A percentile compares a stretch with the other conserved stretches of the same genome.
phyloP scores from a whole-genome alignment of 1,139 yeast genomes.

The Geotrichum europaeum region DNA sequence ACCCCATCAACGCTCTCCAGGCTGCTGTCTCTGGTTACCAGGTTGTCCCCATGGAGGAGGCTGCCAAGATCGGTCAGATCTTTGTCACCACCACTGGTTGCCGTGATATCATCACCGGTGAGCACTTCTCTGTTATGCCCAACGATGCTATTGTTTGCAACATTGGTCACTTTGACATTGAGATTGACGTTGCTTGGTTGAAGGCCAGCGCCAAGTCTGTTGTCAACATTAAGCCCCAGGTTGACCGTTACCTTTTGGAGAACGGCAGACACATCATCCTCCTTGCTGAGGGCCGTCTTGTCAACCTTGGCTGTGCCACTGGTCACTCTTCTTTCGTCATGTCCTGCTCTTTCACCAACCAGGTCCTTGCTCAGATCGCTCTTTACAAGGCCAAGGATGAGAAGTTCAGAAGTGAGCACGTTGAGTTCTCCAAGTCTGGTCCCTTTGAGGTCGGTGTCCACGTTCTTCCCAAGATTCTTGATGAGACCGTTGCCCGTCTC shows the following conservation, averaged over 20 bases:
- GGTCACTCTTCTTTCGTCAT: slow-evolving; percentile 99
- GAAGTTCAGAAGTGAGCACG: slow-evolving; percentile 71
- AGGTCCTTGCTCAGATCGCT: slow-evolving; percentile 98
- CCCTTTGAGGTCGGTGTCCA: slow-evolving; percentile 91
- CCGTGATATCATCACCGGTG: slow-evolving; percentile 92
- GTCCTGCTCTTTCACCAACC: slow-evolving; percentile 99
- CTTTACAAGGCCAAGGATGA: slow-evolving; percentile 85
- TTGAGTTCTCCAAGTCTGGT: slow-evolving; percentile 91
- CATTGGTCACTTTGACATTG: slow-evolving; percentile 99
- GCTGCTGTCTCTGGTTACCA: slow-evolving; percentile 99
- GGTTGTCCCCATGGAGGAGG: slow-evolving; percentile 94
- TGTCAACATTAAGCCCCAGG: slow-evolving; percentile 98
- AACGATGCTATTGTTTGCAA: slow-evolving; percentile 99
- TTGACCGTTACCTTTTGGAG: slow-evolving; percentile 90
- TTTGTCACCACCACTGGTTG: slow-evolving; percentile 99
- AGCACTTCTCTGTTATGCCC: slow-evolving; percentile 89
- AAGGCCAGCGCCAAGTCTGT: slow-evolving; percentile 85
- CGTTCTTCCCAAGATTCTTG: slow-evolving; percentile 96
- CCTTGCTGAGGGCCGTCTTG: slow-evolving; percentile 99
- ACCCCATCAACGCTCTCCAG: slow-evolving; percentile 98
- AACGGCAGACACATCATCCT: slow-evolving; percentile 92
- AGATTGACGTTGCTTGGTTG: slow-evolving; percentile 98
- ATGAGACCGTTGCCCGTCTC: slow-evolving; percentile 97
- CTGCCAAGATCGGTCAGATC: slow-evolving; percentile 90
- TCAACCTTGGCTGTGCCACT: slow-evolving; percentile 99